Evolutionary conservation across 1,139 yeast genomes (phyloP).

Genomic region (Torulaspora globosa): DNA sequence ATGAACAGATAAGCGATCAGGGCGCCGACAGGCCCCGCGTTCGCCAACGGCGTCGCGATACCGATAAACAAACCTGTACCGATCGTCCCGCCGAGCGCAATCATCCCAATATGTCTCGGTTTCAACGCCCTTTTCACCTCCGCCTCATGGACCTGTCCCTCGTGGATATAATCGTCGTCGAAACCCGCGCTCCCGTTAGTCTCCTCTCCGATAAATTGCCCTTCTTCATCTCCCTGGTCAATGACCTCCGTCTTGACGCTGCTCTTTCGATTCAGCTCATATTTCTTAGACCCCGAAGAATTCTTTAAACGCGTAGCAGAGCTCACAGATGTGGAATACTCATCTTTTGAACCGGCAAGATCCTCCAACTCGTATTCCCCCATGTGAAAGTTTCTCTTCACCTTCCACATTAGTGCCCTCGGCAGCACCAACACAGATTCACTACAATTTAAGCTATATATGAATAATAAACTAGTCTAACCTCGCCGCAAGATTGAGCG

Average conservation of each 20-base stretch:
- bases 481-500: background rate
- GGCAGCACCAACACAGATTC: background rate
- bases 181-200: background rate
- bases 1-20: conserved; percentile 62
- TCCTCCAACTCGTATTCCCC: conserved; percentile 5
- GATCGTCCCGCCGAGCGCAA: conserved; percentile 65
- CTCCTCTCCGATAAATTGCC: background rate
- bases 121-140: conserved; percentile 48
- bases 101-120: conserved; percentile 60
- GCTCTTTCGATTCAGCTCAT: background rate
- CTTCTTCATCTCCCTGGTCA: background rate
- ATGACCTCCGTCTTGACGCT: conserved; percentile 1
- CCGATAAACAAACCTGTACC: conserved; percentile 65
- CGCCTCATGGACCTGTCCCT: conserved; percentile 36
- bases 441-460: background rate
- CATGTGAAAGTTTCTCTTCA: background rate
- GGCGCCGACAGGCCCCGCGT: conserved; percentile 72
- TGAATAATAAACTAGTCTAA: background rate
- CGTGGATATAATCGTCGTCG: conserved; percentile 19
- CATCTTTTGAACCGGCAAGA: background rate
- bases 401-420: background rate
- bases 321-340: conserved; percentile 5
- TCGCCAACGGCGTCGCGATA: conserved; percentile 49
- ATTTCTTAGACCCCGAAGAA: too few species aligned
- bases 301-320: background rate